Evolutionary conservation across 768 basidiomycete species (phyloP), one percentile per base, ranked within the genome.

Genomic region (Tylopilus rubrobrunneus): DNA sequence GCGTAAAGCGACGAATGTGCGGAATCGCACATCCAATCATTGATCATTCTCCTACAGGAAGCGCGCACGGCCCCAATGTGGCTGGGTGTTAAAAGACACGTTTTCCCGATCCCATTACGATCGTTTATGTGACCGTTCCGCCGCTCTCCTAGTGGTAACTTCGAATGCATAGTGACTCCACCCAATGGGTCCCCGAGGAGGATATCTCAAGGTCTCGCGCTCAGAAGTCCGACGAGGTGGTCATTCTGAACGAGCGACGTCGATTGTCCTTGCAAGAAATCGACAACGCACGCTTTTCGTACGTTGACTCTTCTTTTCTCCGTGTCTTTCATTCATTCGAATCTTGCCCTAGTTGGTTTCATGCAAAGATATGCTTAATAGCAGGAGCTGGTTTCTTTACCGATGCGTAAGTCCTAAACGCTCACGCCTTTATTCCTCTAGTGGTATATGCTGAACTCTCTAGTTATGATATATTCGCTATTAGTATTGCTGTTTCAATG

Each of bases 351-450:
- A 88, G 87, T 15, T 88, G 86, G 84, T 87, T 89, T 74, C 92
- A 95, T 64, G 82, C 82, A 50, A 92, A 88, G 71, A 82, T 86
- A 59, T 83, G 80, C 62, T 60, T 82, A 51, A 75, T 80, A 3
- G 70, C 87, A 6, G 90, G 91, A 60, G 85, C 86, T 15, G 92
- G 92, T 25, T 94, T 95, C 79, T 94, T 93, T 78, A 90, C 92
- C 39, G 89, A 89, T 70, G 84, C 86, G 81, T 81, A 65, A 63
- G 79, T 57, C 21, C 11, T 19, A 1, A 7, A 41, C 21, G n/a
- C 71, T 2, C 27, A 45, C 45, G 7, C 28, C 39, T 23, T 37
- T 46, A 17, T 36, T 33, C 14, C n/a, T n/a, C 31, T 7, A 4
- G 43, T 27, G 5, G n/a, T 11, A 37, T 21, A 19, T 25, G 9